Base-by-base conservation (phyloP, 345 rosid species). In the Diplotaxis tenuifolia region DNA sequence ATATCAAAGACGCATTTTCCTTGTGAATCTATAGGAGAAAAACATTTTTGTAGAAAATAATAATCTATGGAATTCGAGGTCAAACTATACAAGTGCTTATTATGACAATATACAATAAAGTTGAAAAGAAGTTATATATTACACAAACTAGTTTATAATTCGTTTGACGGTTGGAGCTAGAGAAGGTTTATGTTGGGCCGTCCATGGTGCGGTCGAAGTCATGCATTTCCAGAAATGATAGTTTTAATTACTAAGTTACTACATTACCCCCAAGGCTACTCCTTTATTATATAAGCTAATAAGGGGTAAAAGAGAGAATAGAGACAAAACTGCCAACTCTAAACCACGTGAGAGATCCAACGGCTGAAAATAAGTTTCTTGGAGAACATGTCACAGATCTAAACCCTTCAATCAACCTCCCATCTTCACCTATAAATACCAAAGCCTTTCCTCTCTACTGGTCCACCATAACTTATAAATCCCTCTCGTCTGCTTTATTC, bases 361-460 rank as follows among this genome's bases (percentile, higher is more conserved):
- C 80, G 80, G 80, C 63, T 58, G 75, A 71, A 19, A 64, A 18
- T 36, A 34, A 1, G 8, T 76, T 71, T 76, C 75, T 71, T 76
- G 80, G 80, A 14, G 75, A 76, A 70, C 56, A 76, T 70, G 54
- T 63, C 55, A 76, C 62, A 70, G 75, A 76, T 76, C 72, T 65
- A 10, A 69, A 68, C 59, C 80, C 54, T 49, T 65, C n/a, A 6
- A 45, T 40, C 47, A 7, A 12, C 32, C n/a, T 57, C 49, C 14
- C 76, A 22, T 56, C 61, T 5, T 16, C 70, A n/a, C 56, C 80
- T 76, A 76, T 76, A 76, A 57, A 76, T 4, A 7, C n/a, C 38
- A 34, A 23, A 42, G 11, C 71, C 21, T 29, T 65, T 31, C 75
- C 3, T 23, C 50, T 45, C 71, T 0, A 23, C 65, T 75, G 54